These are phyloP conservation scores for Phlebiopsis gigantea DNA, from an alignment of 768 basidiomycete genomes.

Conservation along the genomic window DNA sequence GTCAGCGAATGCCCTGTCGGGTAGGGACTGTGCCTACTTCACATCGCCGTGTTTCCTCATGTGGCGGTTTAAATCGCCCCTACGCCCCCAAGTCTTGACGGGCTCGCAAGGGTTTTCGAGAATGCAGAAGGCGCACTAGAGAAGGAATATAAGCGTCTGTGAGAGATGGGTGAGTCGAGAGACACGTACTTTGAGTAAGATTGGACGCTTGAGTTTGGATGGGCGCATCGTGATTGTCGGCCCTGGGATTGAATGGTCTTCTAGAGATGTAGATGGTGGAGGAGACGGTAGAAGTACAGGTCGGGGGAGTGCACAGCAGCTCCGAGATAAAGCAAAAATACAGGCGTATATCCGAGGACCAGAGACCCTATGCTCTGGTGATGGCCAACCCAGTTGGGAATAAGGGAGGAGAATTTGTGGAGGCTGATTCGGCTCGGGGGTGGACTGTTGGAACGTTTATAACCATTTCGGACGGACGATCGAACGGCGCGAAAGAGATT, in stretches of 20 bases:
- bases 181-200: background rate
- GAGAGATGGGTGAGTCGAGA: background rate
- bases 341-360: conserved; percentile 4
- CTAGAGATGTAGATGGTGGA: conserved; percentile 2
- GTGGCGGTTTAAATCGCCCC: conserved; percentile 60
- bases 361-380: conserved; percentile 16
- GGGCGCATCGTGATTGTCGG: background rate
- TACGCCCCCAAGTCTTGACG: conserved; percentile 44
- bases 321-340: conserved; percentile 10
- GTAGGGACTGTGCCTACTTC: conserved; percentile 33
- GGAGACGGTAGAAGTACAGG: background rate
- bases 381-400: conserved; percentile 13
- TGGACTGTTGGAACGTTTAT: conserved; percentile 10
- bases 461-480: conserved; percentile 12
- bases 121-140: conserved; percentile 28
- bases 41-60: conserved; percentile 40
- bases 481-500: conserved; percentile 8
- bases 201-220: too few species aligned
- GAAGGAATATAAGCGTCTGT: background rate
- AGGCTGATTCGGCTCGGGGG: conserved; percentile 7
- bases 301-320: conserved; percentile 11
- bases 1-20: background rate
- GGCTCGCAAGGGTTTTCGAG: background rate
- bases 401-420: conserved; percentile 12
- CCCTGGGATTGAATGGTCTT: background rate